phyloP scores from a whole-genome alignment of 2,329 filamentous ascomycete genomes.

The Ophiocordyceps robertsii region DNA sequence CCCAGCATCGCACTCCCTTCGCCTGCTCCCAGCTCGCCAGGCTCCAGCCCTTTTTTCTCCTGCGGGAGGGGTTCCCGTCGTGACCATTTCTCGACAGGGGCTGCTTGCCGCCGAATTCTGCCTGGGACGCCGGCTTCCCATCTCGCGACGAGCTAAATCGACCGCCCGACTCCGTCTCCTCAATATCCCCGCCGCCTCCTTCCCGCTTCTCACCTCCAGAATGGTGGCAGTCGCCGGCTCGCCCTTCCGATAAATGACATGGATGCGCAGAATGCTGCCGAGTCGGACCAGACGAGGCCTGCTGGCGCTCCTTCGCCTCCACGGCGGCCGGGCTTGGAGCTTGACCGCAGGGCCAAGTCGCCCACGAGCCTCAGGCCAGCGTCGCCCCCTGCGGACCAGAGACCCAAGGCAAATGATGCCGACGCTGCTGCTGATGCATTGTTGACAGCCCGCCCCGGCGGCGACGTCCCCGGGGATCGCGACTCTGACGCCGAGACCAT shows the following conservation, averaged over 20 bases:
- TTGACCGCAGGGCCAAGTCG: slow-evolving; percentile 9
- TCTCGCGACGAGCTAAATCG: not conserved
- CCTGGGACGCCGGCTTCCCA: not conserved
- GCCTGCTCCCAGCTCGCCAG: too few species aligned
- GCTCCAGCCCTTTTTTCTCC: too few species aligned
- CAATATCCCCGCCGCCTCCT: slow-evolving; percentile 3
- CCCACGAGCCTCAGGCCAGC: slow-evolving; percentile 4
- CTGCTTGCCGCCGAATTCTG: too few species aligned
- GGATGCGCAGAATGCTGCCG: slow-evolving; percentile 56
- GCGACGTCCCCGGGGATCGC: slow-evolving; percentile 36
- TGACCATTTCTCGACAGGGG: too few species aligned
- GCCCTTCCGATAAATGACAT: slow-evolving; percentile 48
- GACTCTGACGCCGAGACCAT: slow-evolving; percentile 64
- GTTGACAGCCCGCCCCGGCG: slow-evolving; percentile 14
- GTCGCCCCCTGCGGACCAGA: slow-evolving; percentile 6
- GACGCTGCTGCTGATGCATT: slow-evolving; percentile 1
- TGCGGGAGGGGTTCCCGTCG: too few species aligned
- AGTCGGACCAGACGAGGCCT: slow-evolving; percentile 47
- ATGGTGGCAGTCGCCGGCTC: slow-evolving; percentile 42
- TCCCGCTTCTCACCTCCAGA: slow-evolving; percentile 26
- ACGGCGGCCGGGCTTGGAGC: slow-evolving; percentile 18
- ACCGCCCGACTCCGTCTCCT: not conserved
- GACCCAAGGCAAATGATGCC: not conserved
- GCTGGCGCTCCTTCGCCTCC: slow-evolving; percentile 34
- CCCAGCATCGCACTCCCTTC: too few species aligned